A percentile compares a stretch with the other conserved stretches of the same genome.
phyloP scores from a whole-genome alignment of 148 eudicot genomes.

The Rhododendron vialii region DNA sequence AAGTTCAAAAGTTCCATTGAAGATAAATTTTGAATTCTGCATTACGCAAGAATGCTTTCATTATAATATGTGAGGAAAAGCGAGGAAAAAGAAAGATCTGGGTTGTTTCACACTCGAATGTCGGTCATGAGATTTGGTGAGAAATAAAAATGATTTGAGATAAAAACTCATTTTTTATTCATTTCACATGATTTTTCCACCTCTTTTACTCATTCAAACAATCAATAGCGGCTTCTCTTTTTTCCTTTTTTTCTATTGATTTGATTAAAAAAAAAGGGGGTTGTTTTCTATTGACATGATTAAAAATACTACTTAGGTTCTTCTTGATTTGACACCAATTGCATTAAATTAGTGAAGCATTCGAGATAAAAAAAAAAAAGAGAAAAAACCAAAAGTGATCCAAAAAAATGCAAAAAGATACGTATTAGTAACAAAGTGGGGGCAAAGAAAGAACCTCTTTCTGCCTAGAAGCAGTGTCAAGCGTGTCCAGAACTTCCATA shows the following conservation, averaged over 20 bases:
- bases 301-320: not conserved
- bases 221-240: not conserved
- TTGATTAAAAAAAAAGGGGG: not conserved
- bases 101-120: not conserved
- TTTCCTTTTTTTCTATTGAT: not conserved
- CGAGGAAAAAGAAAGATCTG: not conserved
- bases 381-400: not conserved
- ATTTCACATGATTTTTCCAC: not conserved
- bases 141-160: not conserved
- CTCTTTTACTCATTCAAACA: not conserved
- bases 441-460: slow-evolving; percentile 48
- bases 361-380: not conserved
- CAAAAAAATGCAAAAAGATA: not conserved
- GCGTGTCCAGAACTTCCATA: slow-evolving; percentile 65
- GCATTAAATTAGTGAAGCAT: not conserved
- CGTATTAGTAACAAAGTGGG: not conserved
- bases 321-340: not conserved
- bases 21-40: not conserved
- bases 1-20: not conserved
- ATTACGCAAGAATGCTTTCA: not conserved
- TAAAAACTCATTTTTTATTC: not conserved
- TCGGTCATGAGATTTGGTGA: not conserved
- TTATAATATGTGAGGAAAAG: not conserved
- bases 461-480: slow-evolving; percentile 69
- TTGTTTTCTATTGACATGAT: not conserved